Evolutionary conservation across 257 asterid species (phyloP).

Genomic region (Solanum corneliomulleri): DNA sequence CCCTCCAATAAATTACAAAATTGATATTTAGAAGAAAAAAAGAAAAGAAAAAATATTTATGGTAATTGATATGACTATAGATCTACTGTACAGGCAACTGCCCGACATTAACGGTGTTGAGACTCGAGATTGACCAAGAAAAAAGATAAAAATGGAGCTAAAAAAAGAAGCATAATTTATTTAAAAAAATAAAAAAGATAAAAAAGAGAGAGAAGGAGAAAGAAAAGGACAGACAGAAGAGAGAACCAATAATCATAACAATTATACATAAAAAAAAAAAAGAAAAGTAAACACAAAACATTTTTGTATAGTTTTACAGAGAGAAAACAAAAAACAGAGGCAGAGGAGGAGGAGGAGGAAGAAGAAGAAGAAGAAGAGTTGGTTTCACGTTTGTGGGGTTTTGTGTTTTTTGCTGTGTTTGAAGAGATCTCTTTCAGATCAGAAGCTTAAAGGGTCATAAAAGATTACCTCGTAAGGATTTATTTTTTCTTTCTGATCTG

Average conservation of each 20-base stretch:
- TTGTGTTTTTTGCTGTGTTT: not conserved
- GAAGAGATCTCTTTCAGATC: constrained; percentile 9
- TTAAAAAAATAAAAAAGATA: not conserved
- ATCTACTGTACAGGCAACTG: constrained; percentile 1
- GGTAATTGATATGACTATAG: not conserved
- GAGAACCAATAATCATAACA: not conserved
- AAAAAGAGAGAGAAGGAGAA: not conserved
- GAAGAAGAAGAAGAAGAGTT: not conserved
- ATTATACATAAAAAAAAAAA: not conserved
- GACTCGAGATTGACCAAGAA: constrained; percentile 1
- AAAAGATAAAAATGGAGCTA: not conserved
- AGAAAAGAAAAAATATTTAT: not conserved
- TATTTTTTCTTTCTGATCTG: not conserved
- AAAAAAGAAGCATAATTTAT: not conserved
- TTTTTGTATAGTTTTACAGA: not conserved
- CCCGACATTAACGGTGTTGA: constrained; percentile 9
- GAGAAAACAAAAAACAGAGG: not conserved
- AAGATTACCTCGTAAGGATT: not conserved
- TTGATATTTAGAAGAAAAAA: not conserved
- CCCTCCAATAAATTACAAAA: not conserved
- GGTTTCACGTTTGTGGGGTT: constrained; percentile 6
- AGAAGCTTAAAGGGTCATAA: not conserved
- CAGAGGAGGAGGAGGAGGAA: not conserved
- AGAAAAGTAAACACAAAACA: not conserved
- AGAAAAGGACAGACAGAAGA: not conserved